Percentiles rank a stretch among this genome's conserved stretches.
Evolutionary conservation across 257 asterid genomes (phyloP).

Genomic region (Prunella vulgaris): DNA sequence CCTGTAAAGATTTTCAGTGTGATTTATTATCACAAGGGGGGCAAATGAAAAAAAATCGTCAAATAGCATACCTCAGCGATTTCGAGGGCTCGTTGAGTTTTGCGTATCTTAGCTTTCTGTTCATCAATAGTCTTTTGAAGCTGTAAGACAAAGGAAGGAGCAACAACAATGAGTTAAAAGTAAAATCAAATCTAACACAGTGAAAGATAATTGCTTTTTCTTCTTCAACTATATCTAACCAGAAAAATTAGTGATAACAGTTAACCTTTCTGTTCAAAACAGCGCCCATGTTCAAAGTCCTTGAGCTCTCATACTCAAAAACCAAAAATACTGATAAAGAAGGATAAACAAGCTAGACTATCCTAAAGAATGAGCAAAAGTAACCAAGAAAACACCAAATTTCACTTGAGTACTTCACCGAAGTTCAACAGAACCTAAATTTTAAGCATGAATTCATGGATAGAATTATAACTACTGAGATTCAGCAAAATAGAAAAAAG

Average conservation of each 20-base stretch:
- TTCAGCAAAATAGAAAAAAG: slow-evolving; percentile 4
- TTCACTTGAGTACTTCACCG: not conserved
- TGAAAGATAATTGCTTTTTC: not conserved
- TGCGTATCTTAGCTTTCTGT: slow-evolving; percentile 69
- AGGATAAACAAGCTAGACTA: not conserved
- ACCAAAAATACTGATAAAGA: not conserved
- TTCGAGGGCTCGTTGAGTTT: slow-evolving; percentile 91
- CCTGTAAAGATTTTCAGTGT: slow-evolving; percentile 44
- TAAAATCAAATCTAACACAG: not conserved
- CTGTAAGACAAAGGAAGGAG: slow-evolving; percentile 38
- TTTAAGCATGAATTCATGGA: not conserved
- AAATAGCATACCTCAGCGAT: slow-evolving; percentile 70
- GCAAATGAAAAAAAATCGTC: not conserved
- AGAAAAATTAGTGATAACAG: not conserved
- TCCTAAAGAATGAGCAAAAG: not conserved
- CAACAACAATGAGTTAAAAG: not conserved
- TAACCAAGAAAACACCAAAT: not conserved
- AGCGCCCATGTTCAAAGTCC: slow-evolving; percentile 12
- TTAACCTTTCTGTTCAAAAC: slow-evolving; percentile 1
- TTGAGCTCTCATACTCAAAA: slow-evolving; percentile 5
- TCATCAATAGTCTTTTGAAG: slow-evolving; percentile 54
- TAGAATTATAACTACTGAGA: not conserved
- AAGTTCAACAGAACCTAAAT: not conserved
- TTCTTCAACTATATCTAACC: not conserved
- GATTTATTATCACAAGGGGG: not conserved